Base-by-base conservation (phyloP, 2,329 filamentous ascomycete species). In the Ascochyta lentis region DNA sequence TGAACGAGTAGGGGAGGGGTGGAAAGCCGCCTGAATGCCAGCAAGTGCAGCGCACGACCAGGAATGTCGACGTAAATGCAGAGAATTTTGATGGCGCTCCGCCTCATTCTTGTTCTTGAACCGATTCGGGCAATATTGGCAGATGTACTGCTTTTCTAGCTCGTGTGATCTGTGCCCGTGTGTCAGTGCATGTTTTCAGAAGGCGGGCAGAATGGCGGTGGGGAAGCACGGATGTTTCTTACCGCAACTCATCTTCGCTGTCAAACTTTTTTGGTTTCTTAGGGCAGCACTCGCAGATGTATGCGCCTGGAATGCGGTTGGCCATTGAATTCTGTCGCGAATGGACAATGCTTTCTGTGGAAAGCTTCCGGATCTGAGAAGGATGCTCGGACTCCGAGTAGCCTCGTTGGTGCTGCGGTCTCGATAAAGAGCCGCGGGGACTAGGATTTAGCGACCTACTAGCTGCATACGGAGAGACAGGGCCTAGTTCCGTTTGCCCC, bases 61-160 rank as follows among this genome's bases (percentile, higher is more conserved):
- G 44, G 93, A 97, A 78, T 98, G 92, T 23, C 90, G 88, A 31
- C 94, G 87, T 8, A 98, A 84, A 75, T 98, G 94, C 10, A 98
- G 85, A 13, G 93, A 96, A 70, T 97, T 98, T 71, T 96, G 93
- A 73, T 98, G 94, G 29, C 95, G 87, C 76, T 98, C 94, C 2
- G 93, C 93, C 78, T 98, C 95, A 69, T 98, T 98, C 79, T 98
- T 98, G 79, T 98, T 98, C 78, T 98, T 98, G 81, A 98, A 98
- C 10, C 94, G 88, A 73, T 97, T 97, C 38, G 90, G 90, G 75
- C 94, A 98, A 74, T 91, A 98, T 26, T 87, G 84, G 76, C 94
- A 98, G 60, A 91, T 91, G 75, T 97, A 98, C 77, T 98, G 94
- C 77, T 98, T 98, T 77, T 98, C 95, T 71, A 91, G 88, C 76